phyloP scores from a whole-genome alignment of 176 grass and related monocot genomes.

The Aegilops bicornis region DNA sequence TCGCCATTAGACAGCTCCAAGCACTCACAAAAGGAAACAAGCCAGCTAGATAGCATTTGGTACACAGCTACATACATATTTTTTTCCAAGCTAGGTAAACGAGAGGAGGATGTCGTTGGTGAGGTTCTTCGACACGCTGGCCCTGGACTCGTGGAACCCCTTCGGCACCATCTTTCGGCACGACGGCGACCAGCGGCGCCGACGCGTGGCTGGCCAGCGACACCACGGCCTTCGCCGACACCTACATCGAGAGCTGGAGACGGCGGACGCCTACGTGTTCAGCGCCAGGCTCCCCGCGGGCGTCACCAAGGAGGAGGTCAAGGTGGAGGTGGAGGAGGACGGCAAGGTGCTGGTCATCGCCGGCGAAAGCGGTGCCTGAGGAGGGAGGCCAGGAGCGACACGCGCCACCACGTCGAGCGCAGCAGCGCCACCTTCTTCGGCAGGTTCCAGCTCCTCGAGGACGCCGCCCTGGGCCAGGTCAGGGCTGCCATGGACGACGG shows the following conservation, averaged over 20 bases:
- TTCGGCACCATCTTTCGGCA: conserved; percentile 64
- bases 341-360: conserved; percentile 58
- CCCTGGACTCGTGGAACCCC: conserved; percentile 52
- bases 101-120: conserved; percentile 42
- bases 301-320: conserved; percentile 59
- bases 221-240: conserved; percentile 51
- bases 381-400: conserved; percentile 35
- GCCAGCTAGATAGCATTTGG: neutral
- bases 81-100: neutral
- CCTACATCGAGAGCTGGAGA: conserved; percentile 53
- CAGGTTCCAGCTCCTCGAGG: conserved; percentile 53
- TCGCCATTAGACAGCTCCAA: neutral
- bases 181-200: neutral
- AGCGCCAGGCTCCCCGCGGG: conserved; percentile 41
- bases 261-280: conserved; percentile 53
- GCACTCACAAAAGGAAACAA: neutral
- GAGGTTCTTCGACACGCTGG: conserved; percentile 53
- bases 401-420: conserved; percentile 50
- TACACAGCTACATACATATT: too few species aligned
- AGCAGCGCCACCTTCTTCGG: conserved; percentile 57
- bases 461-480: conserved; percentile 57
- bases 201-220: conserved; percentile 52
- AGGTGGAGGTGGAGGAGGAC: conserved; percentile 57
- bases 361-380: conserved; percentile 43
- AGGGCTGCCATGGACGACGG: conserved; percentile 68